Evolutionary conservation across 2,329 filamentous ascomycete species (phyloP).

Genomic region (Trichoderma guizhouense): DNA sequence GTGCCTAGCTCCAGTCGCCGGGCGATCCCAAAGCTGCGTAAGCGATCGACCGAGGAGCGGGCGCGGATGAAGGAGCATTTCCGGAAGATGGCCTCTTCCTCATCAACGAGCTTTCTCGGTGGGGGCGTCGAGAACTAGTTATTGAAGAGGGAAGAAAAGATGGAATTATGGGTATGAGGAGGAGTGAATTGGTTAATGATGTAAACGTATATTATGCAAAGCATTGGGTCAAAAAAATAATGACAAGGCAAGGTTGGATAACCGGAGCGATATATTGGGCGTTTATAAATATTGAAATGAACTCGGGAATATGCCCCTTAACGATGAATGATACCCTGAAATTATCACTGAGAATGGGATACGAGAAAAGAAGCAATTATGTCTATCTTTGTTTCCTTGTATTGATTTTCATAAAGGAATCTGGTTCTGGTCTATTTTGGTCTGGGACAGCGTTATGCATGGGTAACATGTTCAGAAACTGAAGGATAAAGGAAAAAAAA

Average conservation of each 20-base stretch:
- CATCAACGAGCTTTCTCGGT: neutral
- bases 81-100: slow-evolving; percentile 21
- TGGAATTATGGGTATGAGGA: neutral
- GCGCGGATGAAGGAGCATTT: slow-evolving; percentile 29
- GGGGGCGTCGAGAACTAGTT: neutral
- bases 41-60: slow-evolving; percentile 24
- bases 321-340: neutral
- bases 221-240: neutral
- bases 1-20: slow-evolving; percentile 17
- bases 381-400: neutral
- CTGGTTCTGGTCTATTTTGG: neutral
- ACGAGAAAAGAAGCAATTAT: neutral
- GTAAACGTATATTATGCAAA: neutral
- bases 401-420: neutral
- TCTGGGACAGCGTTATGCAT: neutral
- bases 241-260: neutral
- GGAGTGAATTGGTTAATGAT: neutral
- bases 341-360: neutral
- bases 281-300: neutral
- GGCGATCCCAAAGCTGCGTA: slow-evolving; percentile 16
- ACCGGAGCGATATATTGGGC: neutral
- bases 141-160: neutral
- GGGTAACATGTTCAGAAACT: neutral
- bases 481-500: neutral
- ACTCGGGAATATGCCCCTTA: neutral